Conservation (phyloP, 1,284 basidiomycete species). For the Rhodotorula sp. region DNA sequence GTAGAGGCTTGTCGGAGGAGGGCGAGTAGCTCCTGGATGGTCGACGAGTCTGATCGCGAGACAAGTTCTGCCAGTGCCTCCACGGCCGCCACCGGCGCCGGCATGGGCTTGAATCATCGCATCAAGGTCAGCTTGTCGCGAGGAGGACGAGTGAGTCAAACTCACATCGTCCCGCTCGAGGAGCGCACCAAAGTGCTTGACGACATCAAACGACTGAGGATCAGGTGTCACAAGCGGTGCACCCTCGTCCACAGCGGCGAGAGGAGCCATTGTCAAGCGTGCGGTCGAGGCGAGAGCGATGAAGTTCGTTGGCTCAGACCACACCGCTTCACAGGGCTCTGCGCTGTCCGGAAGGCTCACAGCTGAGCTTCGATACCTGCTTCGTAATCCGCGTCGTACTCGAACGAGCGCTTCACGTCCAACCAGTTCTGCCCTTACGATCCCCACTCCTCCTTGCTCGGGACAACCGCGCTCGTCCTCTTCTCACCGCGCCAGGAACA, state of each 20-base stretch:
- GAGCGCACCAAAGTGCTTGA: conserved; percentile 32
- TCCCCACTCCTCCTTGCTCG: background rate
- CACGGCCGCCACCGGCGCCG: conserved; percentile 83
- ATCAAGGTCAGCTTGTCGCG: background rate
- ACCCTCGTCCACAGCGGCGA: conserved; percentile 5
- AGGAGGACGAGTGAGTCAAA: background rate
- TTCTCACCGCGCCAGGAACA: background rate
- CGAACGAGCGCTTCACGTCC: too few species aligned
- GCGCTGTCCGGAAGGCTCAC: background rate
- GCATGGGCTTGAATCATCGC: conserved; percentile 57
- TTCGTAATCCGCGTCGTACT: too few species aligned
- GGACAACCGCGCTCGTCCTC: background rate
- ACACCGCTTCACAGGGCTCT: background rate
- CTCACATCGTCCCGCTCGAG: conserved; percentile 39
- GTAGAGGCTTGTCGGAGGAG: conserved; percentile 73
- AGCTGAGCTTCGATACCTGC: too few species aligned
- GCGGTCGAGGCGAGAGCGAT: background rate
- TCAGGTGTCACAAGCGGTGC: background rate
- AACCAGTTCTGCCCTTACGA: background rate
- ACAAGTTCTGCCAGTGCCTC: conserved; percentile 75
- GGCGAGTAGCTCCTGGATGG: conserved; percentile 85
- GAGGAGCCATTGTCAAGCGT: background rate
- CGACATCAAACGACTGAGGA: conserved; percentile 27
- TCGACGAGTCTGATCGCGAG: conserved; percentile 67
- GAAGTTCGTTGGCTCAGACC: background rate